Evolutionary conservation across 1,284 basidiomycete species (phyloP).

Genomic region (Chalciporus sp.): DNA sequence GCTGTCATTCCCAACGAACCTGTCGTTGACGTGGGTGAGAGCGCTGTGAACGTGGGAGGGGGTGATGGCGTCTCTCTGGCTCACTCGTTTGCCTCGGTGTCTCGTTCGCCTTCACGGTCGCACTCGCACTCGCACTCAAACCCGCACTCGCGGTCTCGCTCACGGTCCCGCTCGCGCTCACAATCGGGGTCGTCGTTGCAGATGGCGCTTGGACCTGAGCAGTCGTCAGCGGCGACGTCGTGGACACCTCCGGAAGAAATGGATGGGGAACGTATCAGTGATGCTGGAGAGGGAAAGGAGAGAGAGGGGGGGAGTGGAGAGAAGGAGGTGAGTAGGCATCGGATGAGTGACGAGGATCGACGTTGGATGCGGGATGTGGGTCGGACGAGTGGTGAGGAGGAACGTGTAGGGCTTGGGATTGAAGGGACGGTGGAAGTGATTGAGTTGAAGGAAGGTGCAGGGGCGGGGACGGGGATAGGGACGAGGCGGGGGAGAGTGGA

Average conservation of each 20-base stretch:
- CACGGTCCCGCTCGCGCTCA: not conserved
- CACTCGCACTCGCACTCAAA: conserved; percentile 4
- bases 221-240: conserved; percentile 32
- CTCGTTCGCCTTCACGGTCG: not conserved
- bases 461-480: not conserved
- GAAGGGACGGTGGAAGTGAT: not conserved
- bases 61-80: not conserved
- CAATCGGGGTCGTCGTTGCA: conserved; percentile 17
- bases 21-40: not conserved
- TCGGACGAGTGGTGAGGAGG: not conserved
- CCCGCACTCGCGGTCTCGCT: not conserved
- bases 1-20: not conserved
- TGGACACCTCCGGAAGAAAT: conserved; percentile 18
- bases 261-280: conserved; percentile 1
- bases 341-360: not conserved
- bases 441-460: not conserved
- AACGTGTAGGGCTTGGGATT: not conserved
- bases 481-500: not conserved
- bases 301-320: conserved; percentile 15
- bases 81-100: not conserved
- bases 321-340: conserved; percentile 2
- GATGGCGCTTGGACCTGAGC: conserved; percentile 10
- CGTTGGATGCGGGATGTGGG: conserved; percentile 7
- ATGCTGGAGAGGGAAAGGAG: conserved; percentile 10
- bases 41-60: not conserved